These are phyloP conservation scores for Combretum micranthum DNA, from an alignment of 345 rosid species.

Conservation along the genomic window DNA sequence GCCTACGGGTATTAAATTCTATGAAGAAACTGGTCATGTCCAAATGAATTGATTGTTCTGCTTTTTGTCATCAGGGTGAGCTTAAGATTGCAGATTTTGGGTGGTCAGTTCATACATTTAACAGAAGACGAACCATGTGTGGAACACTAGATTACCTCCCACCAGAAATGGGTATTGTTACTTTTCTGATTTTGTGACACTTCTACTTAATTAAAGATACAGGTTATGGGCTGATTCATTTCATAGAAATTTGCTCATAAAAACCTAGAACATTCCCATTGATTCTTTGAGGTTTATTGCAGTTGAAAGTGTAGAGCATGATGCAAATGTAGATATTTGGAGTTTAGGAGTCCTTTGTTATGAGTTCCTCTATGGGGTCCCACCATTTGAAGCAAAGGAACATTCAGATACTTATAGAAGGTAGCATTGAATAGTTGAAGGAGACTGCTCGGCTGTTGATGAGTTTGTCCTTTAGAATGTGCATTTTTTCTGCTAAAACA, in stretches of 20 bases:
- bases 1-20: no score
- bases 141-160: conserved; percentile 98
- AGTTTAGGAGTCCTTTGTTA: conserved; percentile 95
- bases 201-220: no score
- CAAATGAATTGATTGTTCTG: conserved; percentile 1
- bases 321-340: conserved; percentile 95
- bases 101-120: conserved; percentile 98
- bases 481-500: no score
- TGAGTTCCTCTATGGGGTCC: conserved; percentile 83
- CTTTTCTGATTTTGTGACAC: neutral
- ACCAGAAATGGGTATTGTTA: conserved; percentile 83
- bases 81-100: conserved; percentile 99
- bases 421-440: conserved; percentile 14
- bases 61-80: conserved; percentile 62
- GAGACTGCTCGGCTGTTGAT: neutral
- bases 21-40: no score
- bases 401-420: conserved; percentile 95
- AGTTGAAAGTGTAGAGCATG: conserved; percentile 97
- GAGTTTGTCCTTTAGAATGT: no score
- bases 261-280: neutral
- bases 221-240: no score
- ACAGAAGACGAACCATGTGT: conserved; percentile 95
- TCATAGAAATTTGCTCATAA: neutral
- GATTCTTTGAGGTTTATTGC: conserved; percentile 9
- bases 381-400: conserved; percentile 89